These are phyloP conservation scores for Beauveria brongniartii DNA, from an alignment of 2,329 filamentous ascomycete species.

Conservation along the genomic window DNA sequence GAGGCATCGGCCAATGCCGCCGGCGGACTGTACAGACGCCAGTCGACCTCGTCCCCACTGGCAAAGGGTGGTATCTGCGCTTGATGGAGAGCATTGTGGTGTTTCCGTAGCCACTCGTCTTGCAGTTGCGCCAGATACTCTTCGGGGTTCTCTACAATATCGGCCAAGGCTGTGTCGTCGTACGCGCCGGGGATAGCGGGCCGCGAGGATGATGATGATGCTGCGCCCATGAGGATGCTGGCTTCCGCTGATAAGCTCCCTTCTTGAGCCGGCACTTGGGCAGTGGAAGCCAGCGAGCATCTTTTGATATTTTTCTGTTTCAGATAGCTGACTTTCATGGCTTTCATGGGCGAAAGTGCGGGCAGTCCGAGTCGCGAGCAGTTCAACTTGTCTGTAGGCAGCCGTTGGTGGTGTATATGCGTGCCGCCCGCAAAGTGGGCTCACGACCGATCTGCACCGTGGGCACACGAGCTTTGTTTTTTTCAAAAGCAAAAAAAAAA, in stretches of 20 bases:
- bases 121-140: conserved; percentile 14
- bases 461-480: conserved; percentile 7
- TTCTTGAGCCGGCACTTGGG: neutral
- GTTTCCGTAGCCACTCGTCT: conserved; percentile 14
- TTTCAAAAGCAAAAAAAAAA: neutral
- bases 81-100: conserved; percentile 3
- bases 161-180: neutral
- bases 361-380: neutral
- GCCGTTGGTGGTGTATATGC: neutral
- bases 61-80: neutral
- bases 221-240: neutral
- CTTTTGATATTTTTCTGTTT: neutral
- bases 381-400: neutral
- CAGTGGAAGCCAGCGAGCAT: neutral
- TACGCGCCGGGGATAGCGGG: conserved; percentile 2
- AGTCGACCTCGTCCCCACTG: conserved; percentile 26
- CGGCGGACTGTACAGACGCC: conserved; percentile 40
- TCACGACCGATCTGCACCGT: neutral
- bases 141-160: conserved; percentile 4
- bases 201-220: neutral
- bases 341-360: neutral
- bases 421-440: neutral
- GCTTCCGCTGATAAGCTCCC: neutral
- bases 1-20: conserved; percentile 29
- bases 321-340: neutral